Evolutionary conservation across 768 basidiomycete genomes (phyloP).

Genomic region (Punctularia strigosozonata): DNA sequence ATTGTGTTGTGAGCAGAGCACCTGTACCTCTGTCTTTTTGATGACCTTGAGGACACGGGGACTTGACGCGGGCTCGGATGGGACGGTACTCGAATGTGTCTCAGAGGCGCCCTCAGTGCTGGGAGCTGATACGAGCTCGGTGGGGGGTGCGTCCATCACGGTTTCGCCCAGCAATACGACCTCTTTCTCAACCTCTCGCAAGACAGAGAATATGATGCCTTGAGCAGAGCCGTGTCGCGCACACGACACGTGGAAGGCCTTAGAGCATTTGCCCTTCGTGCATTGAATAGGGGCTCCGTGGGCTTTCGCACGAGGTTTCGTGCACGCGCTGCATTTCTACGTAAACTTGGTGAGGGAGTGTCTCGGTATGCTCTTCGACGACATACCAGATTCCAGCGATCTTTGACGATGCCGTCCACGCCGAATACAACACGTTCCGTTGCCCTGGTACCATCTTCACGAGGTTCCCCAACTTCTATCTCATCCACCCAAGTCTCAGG

Average conservation of each 20-base stretch:
- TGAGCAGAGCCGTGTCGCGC: constrained; percentile 45
- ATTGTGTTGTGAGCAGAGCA: constrained; percentile 83
- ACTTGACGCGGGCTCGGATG: neutral
- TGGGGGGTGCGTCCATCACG: constrained; percentile 8
- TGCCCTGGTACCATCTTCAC: constrained; percentile 18
- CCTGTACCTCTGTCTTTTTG: constrained; percentile 61
- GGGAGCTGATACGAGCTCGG: too few species aligned
- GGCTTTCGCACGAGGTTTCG: constrained; percentile 48
- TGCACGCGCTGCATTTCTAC: constrained; percentile 86
- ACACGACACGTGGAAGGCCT: constrained; percentile 90
- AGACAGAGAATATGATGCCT: constrained; percentile 46
- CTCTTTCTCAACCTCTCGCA: constrained; percentile 73
- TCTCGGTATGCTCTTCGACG: neutral
- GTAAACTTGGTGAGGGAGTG: neutral
- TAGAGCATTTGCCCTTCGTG: constrained; percentile 87
- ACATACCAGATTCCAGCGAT: constrained; percentile 85
- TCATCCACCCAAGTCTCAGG: constrained; percentile 92
- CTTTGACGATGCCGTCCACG: constrained; percentile 79
- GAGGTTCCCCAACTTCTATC: constrained; percentile 25
- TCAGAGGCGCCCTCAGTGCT: too few species aligned
- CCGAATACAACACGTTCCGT: constrained; percentile 62
- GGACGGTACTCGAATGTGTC: neutral
- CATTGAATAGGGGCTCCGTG: constrained; percentile 88
- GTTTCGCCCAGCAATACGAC: constrained; percentile 55
- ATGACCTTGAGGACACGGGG: constrained; percentile 46